Evolutionary conservation across 306 rosid genomes (phyloP).

Genomic region (Arachis stenosperma): DNA sequence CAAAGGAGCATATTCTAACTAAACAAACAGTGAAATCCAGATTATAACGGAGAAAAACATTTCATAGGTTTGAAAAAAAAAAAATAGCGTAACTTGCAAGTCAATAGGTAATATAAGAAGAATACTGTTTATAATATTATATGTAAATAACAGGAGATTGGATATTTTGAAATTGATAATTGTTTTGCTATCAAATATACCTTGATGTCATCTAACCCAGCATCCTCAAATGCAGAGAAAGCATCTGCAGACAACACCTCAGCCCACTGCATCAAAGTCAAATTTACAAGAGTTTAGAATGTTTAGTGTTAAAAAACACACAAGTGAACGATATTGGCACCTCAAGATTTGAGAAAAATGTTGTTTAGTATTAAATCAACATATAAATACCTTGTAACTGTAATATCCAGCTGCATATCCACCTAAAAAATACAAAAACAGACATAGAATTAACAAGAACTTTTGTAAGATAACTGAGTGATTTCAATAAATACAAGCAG

Average conservation of each 20-base stretch:
- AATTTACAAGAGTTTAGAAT: slow-evolving; percentile 24
- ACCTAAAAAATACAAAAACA: slow-evolving; percentile 43
- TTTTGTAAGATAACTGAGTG: slow-evolving; percentile 21
- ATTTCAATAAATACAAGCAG: slow-evolving; percentile 9
- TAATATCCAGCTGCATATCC: slow-evolving; percentile 99
- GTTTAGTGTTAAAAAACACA: slow-evolving; percentile 15
- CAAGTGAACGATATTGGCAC: slow-evolving; percentile 14
- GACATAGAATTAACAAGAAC: slow-evolving; percentile 10
- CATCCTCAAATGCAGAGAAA: slow-evolving; percentile 98
- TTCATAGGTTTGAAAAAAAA: background rate
- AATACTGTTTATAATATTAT: background rate
- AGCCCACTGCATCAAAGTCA: slow-evolving; percentile 82
- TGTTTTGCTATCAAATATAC: slow-evolving; percentile 43
- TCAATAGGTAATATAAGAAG: background rate
- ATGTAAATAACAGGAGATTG: background rate
- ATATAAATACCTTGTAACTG: slow-evolving; percentile 81
- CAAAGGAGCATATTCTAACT: background rate
- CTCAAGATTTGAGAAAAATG: slow-evolving; percentile 1
- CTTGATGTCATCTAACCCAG: slow-evolving; percentile 75
- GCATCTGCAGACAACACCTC: slow-evolving; percentile 99
- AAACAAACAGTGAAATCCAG: background rate
- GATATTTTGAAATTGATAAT: slow-evolving; percentile 14
- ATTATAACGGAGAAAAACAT: background rate
- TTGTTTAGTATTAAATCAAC: slow-evolving; percentile 24
- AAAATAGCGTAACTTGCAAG: background rate